Conservation (phyloP, 2,329 filamentous ascomycete genomes). For the Metarhizium brunneum region DNA sequence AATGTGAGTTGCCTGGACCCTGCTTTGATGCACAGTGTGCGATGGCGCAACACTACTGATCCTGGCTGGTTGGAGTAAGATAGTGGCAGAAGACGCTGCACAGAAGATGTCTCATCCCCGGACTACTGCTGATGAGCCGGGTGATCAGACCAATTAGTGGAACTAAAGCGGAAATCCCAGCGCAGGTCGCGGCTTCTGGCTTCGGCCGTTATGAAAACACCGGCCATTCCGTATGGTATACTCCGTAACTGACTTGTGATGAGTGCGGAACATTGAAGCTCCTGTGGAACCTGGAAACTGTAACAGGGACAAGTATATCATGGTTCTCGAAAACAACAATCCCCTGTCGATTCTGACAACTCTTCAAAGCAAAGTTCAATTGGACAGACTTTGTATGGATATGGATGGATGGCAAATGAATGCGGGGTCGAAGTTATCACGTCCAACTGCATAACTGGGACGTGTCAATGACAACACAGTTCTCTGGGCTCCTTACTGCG, state of each 20-base stretch:
- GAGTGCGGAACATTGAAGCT: no score
- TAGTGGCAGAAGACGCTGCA: not conserved
- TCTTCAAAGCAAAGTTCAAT: not conserved
- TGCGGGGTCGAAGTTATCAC: not conserved
- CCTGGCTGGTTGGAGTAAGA: not conserved
- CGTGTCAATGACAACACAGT: not conserved
- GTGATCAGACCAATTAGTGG: not conserved
- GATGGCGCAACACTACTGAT: not conserved
- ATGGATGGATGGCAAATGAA: not conserved
- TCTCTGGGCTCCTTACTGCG: not conserved
- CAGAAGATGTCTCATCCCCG: not conserved
- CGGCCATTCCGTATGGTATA: no score
- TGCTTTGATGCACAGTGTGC: not conserved
- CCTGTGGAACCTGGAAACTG: no score
- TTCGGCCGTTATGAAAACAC: constrained; percentile 1
- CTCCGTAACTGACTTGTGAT: no score
- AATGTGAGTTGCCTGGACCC: not conserved
- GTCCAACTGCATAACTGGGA: not conserved
- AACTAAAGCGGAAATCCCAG: not conserved
- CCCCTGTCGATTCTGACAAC: no score
- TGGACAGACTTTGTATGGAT: not conserved
- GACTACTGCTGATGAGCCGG: not conserved
- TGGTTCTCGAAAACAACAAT: not conserved
- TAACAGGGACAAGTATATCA: not conserved
- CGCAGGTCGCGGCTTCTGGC: not conserved